Evolutionary conservation across 2,329 filamentous ascomycete species (phyloP).

Genomic region (Colletotrichum tamarilloi): DNA sequence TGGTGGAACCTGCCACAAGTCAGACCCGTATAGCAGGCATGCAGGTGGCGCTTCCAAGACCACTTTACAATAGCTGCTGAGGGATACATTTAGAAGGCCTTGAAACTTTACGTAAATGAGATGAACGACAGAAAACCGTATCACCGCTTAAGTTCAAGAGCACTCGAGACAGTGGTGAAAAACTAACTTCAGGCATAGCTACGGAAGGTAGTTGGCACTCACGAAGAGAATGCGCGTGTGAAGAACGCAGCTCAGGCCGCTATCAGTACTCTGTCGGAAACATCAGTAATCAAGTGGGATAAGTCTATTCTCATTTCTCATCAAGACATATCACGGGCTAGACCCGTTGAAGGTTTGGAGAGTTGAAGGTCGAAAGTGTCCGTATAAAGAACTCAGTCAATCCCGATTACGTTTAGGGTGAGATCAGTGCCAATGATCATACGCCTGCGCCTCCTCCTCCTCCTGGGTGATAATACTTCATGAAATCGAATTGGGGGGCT

Average conservation of each 20-base stretch:
- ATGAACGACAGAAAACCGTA: not conserved
- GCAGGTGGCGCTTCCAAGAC: no score
- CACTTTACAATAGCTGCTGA: not conserved
- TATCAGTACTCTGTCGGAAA: no score
- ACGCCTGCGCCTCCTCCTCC: no score
- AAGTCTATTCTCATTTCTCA: no score
- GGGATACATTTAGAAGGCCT: not conserved
- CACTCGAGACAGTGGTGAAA: not conserved
- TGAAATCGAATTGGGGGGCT: not conserved
- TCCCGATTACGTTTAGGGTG: no score
- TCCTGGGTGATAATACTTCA: not conserved
- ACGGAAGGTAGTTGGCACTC: not conserved
- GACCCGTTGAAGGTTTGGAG: no score
- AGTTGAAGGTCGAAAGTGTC: no score
- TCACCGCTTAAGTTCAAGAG: not conserved
- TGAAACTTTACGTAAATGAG: not conserved
- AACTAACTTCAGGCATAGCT: no score
- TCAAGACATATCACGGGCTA: no score
- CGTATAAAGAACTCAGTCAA: no score
- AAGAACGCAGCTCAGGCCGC: not conserved
- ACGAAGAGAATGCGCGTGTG: not conserved
- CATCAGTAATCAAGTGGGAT: no score
- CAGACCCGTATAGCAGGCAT: not conserved
- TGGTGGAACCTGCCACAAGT: not conserved
- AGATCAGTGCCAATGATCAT: not conserved